phyloP scores from a whole-genome alignment of 768 basidiomycete species.

The Guyanaporus albipodus region DNA sequence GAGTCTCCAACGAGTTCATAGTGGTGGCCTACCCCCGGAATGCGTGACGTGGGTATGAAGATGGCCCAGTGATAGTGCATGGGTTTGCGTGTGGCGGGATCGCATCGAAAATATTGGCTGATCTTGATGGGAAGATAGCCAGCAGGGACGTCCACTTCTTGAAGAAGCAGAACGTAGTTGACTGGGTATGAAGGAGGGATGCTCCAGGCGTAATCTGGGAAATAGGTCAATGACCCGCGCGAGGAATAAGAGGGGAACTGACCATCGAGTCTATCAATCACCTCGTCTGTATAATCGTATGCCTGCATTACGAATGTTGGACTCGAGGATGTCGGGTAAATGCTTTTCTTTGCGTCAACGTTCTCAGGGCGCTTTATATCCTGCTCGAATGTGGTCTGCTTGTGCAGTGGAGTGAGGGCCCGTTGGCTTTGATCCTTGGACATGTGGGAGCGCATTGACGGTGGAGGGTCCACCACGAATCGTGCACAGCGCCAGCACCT shows the following conservation, averaged over 20 bases:
- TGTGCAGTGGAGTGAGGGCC: too few species aligned
- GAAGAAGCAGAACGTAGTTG: neutral
- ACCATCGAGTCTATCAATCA: neutral
- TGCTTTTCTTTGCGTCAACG: neutral
- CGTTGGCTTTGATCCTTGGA: too few species aligned
- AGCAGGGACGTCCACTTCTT: neutral
- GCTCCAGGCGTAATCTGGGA: neutral
- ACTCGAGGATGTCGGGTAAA: neutral
- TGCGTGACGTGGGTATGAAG: conserved; percentile 9
- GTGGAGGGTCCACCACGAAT: too few species aligned
- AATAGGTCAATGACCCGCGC: neutral
- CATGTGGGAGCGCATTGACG: too few species aligned
- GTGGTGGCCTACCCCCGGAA: conserved; percentile 1
- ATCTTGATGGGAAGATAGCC: conserved; percentile 7
- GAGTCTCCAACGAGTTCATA: conserved; percentile 5
- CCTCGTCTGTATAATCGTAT: conserved; percentile 2
- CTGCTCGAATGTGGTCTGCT: too few species aligned
- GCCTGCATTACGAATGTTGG: neutral
- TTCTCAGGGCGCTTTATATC: neutral
- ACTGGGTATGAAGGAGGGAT: neutral
- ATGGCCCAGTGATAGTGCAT: conserved; percentile 6
- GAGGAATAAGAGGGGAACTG: neutral
- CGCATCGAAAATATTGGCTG: neutral
- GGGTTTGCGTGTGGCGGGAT: neutral
- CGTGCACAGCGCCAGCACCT: too few species aligned